Conservation (phyloP, 768 basidiomycete genomes). For the Mycena chlorophos region DNA sequence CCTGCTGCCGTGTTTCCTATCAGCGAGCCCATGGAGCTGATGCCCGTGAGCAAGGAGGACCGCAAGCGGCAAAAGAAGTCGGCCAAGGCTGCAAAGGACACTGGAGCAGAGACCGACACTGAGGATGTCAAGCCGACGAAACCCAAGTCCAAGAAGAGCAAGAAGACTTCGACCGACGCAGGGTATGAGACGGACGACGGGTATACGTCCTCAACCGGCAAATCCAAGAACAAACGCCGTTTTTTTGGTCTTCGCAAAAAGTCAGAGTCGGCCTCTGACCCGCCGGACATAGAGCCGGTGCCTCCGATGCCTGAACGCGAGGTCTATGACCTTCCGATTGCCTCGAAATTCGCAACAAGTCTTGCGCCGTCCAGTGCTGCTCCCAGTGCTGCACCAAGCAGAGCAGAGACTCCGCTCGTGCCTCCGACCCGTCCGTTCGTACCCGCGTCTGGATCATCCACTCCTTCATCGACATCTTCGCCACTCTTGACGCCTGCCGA, state of each 20-base stretch:
- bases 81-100: constrained; percentile 26
- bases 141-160: constrained; percentile 23
- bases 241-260: constrained; percentile 48
- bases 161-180: constrained; percentile 10
- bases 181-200: constrained; percentile 32
- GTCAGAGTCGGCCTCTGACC: constrained; percentile 35
- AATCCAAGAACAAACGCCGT: constrained; percentile 36
- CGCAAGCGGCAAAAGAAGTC: constrained; percentile 20
- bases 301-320: constrained; percentile 32
- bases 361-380: constrained; percentile 7
- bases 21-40: constrained; percentile 24
- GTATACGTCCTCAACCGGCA: constrained; percentile 20
- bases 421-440: constrained; percentile 16
- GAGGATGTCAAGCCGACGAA: constrained; percentile 16
- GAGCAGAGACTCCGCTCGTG: constrained; percentile 12
- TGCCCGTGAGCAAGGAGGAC: constrained; percentile 24
- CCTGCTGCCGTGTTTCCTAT: constrained; percentile 26
- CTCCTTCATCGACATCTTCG: constrained; percentile 19
- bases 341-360: constrained; percentile 47
- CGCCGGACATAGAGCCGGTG: constrained; percentile 6
- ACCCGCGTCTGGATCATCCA: constrained; percentile 14
- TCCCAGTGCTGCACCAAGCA: constrained; percentile 1
- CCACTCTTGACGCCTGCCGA: constrained; percentile 17
- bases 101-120: constrained; percentile 16
- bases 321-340: constrained; percentile 45